These are phyloP conservation scores for Phallus indusiatus DNA, from an alignment of 768 basidiomycete genomes.

Conservation along the genomic window DNA sequence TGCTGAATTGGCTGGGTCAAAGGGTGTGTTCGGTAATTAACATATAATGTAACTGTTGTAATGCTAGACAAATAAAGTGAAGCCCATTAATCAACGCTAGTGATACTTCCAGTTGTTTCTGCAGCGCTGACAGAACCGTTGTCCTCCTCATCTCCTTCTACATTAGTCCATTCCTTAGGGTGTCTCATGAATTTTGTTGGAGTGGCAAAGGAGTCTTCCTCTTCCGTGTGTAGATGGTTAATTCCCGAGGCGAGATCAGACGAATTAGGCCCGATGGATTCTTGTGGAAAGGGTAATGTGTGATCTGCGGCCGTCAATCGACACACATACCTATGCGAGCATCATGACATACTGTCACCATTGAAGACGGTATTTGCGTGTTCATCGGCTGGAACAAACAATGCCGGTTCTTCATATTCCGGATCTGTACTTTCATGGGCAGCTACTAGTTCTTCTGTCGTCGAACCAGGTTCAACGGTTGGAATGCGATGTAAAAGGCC, in stretches of 20 bases:
- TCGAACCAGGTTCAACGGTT: slow-evolving; percentile 45
- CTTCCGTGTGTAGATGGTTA: not conserved
- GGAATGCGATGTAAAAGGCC: slow-evolving; percentile 93
- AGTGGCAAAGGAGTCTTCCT: not conserved
- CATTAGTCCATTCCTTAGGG: not conserved
- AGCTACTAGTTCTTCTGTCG: slow-evolving; percentile 43
- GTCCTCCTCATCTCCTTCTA: not conserved
- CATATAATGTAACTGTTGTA: not conserved
- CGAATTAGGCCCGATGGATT: not conserved
- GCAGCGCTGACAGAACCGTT: slow-evolving; percentile 1
- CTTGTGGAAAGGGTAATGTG: not conserved
- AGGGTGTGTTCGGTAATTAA: slow-evolving; percentile 35
- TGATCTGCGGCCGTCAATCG: not conserved
- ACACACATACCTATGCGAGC: not conserved
- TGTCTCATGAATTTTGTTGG: not conserved
- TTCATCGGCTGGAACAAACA: slow-evolving; percentile 59
- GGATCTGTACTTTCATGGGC: slow-evolving; percentile 22
- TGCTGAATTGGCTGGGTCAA: slow-evolving; percentile 63
- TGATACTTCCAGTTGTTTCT: slow-evolving; percentile 9
- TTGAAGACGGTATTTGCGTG: slow-evolving; percentile 5
- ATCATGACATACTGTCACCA: not conserved
- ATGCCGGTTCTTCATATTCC: slow-evolving; percentile 51
- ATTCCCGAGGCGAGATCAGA: not conserved
- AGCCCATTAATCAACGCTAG: slow-evolving; percentile 6
- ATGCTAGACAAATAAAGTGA: not conserved